Conservation (phyloP, 1,284 basidiomycete genomes). For the Gomphus sp. region DNA sequence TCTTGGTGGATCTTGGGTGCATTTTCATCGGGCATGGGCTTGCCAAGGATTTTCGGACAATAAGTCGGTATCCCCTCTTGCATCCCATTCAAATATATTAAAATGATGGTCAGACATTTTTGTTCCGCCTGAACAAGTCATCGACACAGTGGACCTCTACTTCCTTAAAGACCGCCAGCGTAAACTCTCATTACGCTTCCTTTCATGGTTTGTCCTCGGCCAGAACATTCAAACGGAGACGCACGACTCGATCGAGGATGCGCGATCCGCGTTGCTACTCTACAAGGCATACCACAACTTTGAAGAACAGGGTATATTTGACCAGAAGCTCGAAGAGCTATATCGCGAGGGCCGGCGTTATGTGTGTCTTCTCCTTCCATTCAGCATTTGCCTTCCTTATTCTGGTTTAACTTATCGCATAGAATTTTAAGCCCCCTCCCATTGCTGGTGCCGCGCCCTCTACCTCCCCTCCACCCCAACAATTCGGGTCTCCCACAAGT, state of each 20-base stretch:
- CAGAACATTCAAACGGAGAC: constrained; percentile 89
- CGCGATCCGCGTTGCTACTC: constrained; percentile 77
- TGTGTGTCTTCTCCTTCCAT: constrained; percentile 29
- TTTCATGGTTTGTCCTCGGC: constrained; percentile 88
- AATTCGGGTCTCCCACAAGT: constrained; percentile 10
- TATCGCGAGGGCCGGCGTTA: constrained; percentile 66
- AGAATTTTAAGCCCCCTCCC: constrained; percentile 15
- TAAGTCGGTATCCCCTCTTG: constrained; percentile 57
- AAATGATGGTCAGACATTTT: constrained; percentile 65
- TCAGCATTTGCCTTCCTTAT: too few relatives aligned
- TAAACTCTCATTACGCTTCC: constrained; percentile 86
- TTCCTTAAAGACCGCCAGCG: constrained; percentile 77
- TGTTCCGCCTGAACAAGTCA: constrained; percentile 90
- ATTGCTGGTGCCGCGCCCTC: neutral
- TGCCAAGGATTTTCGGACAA: constrained; percentile 99
- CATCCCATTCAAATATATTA: neutral
- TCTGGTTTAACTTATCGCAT: neutral
- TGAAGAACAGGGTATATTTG: constrained; percentile 71
- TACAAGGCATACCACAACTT: constrained; percentile 81
- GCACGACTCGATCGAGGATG: constrained; percentile 97
- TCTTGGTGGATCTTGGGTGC: constrained; percentile 91
- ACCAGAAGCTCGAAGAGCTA: constrained; percentile 80
- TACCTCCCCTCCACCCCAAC: constrained; percentile 8
- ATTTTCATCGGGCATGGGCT: constrained; percentile 97
- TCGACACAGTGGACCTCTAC: constrained; percentile 95